Conservation (phyloP, 768 basidiomycete genomes). For the Xanthoconium stramineum region DNA sequence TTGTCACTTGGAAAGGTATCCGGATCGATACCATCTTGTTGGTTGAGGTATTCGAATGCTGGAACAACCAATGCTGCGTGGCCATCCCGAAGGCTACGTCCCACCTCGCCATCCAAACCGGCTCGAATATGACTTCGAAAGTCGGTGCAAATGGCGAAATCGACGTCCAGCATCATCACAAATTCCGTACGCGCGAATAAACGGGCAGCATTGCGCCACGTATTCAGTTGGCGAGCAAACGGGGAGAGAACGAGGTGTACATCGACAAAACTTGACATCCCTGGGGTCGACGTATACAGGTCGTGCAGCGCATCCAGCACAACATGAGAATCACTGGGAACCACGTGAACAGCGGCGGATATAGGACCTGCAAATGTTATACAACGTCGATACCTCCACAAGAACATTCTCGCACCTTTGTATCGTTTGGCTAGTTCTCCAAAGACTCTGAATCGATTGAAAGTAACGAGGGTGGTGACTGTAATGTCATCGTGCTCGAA, state of each 20-base stretch:
- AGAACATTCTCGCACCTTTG: slow-evolving; percentile 46
- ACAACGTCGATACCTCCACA: background rate
- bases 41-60: slow-evolving; percentile 76
- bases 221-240: slow-evolving; percentile 83
- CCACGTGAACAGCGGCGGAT: slow-evolving; percentile 79
- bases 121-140: slow-evolving; percentile 58
- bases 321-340: slow-evolving; percentile 36
- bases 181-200: slow-evolving; percentile 80
- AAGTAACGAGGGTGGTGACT: slow-evolving; percentile 81
- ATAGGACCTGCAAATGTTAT: slow-evolving; percentile 60
- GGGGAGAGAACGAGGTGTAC: slow-evolving; percentile 83
- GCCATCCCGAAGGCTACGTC: slow-evolving; percentile 51
- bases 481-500: slow-evolving; percentile 71
- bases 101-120: slow-evolving; percentile 33
- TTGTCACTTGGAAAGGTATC: slow-evolving; percentile 66
- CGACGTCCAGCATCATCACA: slow-evolving; percentile 90
- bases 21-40: slow-evolving; percentile 59
- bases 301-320: slow-evolving; percentile 62
- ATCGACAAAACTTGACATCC: slow-evolving; percentile 70
- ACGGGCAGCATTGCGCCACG: slow-evolving; percentile 85
- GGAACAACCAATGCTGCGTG: slow-evolving; percentile 74
- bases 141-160: slow-evolving; percentile 82
- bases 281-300: slow-evolving; percentile 63
- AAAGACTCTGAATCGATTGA: slow-evolving; percentile 72
- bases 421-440: slow-evolving; percentile 72